These are phyloP conservation scores for Vararia minispora DNA, from an alignment of 768 basidiomycete species.

Conservation along the genomic window DNA sequence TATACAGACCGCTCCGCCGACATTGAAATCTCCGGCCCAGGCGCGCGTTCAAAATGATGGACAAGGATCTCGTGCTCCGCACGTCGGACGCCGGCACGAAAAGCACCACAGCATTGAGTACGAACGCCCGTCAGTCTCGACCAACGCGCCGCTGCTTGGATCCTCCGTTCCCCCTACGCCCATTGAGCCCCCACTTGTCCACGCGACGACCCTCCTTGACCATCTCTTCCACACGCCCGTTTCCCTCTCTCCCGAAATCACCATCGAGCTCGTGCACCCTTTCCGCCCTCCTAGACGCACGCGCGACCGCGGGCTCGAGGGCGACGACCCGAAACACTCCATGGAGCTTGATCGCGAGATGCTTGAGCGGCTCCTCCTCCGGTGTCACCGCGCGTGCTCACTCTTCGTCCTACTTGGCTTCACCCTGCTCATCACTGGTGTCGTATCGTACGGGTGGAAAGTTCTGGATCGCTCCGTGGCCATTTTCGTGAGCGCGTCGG, in stretches of 20 bases:
- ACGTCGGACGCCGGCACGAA: too few species aligned
- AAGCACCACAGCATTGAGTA: too few species aligned
- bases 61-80: too few species aligned
- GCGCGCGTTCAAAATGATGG: too few species aligned
- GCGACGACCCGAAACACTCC: constrained; percentile 1
- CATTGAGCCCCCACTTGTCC: too few species aligned
- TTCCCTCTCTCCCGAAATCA: constrained; percentile 6
- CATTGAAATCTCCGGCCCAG: too few species aligned
- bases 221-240: neutral
- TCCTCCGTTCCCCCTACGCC: too few species aligned
- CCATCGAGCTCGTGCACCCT: constrained; percentile 10
- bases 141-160: too few species aligned
- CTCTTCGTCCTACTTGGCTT: constrained; percentile 9
- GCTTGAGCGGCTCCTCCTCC: constrained; percentile 8
- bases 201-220: constrained; percentile 2
- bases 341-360: constrained; percentile 4
- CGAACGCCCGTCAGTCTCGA: too few species aligned
- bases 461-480: constrained; percentile 1
- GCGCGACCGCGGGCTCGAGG: neutral
- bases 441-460: constrained; percentile 5
- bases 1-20: too few species aligned
- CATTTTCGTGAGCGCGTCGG: constrained; percentile 7
- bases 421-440: constrained; percentile 6
- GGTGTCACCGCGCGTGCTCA: constrained; percentile 7
- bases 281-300: too few species aligned